Evolutionary conservation across 768 basidiomycete species (phyloP).

Genomic region (Amylocystis lapponica): DNA sequence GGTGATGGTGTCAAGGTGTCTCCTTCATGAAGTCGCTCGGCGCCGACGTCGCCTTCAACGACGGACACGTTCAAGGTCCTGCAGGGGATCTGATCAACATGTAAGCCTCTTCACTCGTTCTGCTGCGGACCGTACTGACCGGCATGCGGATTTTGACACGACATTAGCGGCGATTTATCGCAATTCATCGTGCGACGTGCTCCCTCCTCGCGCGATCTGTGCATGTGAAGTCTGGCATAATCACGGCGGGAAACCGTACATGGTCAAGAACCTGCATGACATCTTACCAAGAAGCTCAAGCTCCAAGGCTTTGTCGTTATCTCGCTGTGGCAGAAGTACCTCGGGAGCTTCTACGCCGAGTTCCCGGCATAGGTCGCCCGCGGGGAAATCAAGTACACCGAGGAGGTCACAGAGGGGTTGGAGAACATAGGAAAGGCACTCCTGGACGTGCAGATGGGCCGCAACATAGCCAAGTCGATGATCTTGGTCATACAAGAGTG

Average conservation of each 20-base stretch:
- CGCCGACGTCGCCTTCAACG: slow-evolving; percentile 68
- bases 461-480: slow-evolving; percentile 28
- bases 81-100: slow-evolving; percentile 52
- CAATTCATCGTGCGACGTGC: slow-evolving; percentile 19
- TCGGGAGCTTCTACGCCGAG: slow-evolving; percentile 24
- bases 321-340: slow-evolving; percentile 18
- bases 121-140: background rate
- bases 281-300: slow-evolving; percentile 22
- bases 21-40: slow-evolving; percentile 51
- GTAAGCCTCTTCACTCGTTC: slow-evolving; percentile 19
- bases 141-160: no score
- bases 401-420: slow-evolving; percentile 28
- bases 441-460: slow-evolving; percentile 26
- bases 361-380: slow-evolving; percentile 22
- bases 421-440: slow-evolving; percentile 28
- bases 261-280: slow-evolving; percentile 18
- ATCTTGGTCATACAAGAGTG: slow-evolving; percentile 22
- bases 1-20: slow-evolving; percentile 51
- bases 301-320: slow-evolving; percentile 29
- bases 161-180: no score
- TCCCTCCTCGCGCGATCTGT: background rate
- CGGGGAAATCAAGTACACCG: slow-evolving; percentile 31
- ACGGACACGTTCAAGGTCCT: slow-evolving; percentile 48
- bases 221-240: slow-evolving; percentile 23
- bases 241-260: slow-evolving; percentile 15